A percentile compares a stretch with the other conserved stretches of the same genome.
Conservation (phyloP, 805 yeast species). For the Yarrowia porcina region DNA sequence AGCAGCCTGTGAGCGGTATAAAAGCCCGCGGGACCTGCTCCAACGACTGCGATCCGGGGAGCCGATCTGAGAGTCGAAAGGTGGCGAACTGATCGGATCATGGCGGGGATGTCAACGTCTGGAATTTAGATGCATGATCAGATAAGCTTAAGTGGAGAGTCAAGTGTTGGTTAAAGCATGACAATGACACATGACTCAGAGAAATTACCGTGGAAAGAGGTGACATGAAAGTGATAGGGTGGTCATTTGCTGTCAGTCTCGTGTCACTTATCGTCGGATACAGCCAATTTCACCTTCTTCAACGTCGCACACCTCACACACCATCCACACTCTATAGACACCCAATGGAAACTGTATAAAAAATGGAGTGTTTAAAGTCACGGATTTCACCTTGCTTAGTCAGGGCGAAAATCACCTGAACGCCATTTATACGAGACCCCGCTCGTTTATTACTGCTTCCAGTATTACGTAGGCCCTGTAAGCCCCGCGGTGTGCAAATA, state of each 20-base stretch:
- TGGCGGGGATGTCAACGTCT: not conserved
- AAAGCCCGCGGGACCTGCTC: conserved; percentile 96
- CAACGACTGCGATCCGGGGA: conserved; percentile 65
- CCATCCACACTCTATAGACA: not conserved
- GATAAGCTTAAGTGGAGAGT: not conserved
- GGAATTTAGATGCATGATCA: not conserved
- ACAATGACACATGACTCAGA: not conserved
- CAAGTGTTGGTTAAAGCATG: not conserved
- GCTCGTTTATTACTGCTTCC: no score
- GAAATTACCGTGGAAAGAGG: no score
- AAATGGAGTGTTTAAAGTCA: not conserved
- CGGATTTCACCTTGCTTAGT: no score
- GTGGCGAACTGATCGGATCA: conserved; percentile 16
- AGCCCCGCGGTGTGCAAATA: no score
- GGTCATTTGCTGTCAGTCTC: no score
- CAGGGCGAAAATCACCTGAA: no score
- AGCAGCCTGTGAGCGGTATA: conserved; percentile 78
- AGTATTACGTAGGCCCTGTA: no score
- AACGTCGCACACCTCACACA: not conserved
- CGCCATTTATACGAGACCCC: no score
- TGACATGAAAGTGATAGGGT: no score
- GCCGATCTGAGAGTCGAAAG: not conserved
- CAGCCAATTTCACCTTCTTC: no score
- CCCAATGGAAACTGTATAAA: not conserved
- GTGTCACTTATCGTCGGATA: no score